A percentile compares a stretch with the other conserved stretches of the same genome.
Evolutionary conservation across 2,329 filamentous ascomycete genomes (phyloP).

Genomic region (Neonectria faginata): DNA sequence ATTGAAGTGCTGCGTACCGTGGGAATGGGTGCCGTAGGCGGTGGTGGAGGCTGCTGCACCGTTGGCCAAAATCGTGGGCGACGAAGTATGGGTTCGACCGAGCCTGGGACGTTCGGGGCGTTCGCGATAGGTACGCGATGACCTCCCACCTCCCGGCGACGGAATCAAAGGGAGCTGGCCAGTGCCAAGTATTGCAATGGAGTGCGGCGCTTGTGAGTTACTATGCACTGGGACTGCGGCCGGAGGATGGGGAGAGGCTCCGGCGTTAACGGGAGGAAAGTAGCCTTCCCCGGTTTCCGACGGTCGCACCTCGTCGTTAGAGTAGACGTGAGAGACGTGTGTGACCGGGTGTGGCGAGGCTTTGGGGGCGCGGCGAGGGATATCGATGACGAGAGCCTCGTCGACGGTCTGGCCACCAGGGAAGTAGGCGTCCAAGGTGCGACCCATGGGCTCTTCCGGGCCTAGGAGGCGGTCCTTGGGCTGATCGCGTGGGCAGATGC

Average conservation of each 20-base stretch:
- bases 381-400: slow-evolving; percentile 91
- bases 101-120: slow-evolving; percentile 71
- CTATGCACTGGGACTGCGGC: slow-evolving; percentile 53
- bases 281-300: slow-evolving; percentile 81
- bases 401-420: slow-evolving; percentile 88
- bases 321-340: slow-evolving; percentile 60
- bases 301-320: slow-evolving; percentile 72
- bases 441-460: slow-evolving; percentile 86
- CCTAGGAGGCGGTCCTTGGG: slow-evolving; percentile 76
- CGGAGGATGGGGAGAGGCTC: slow-evolving; percentile 56
- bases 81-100: slow-evolving; percentile 80
- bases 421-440: slow-evolving; percentile 84
- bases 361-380: slow-evolving; percentile 83
- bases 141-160: slow-evolving; percentile 78
- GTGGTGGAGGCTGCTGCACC: slow-evolving; percentile 53
- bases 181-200: slow-evolving; percentile 84
- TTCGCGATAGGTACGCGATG: slow-evolving; percentile 65
- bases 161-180: slow-evolving; percentile 84
- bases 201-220: slow-evolving; percentile 60
- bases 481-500: slow-evolving; percentile 78
- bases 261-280: slow-evolving; percentile 76
- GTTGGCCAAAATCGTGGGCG: slow-evolving; percentile 75
- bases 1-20: slow-evolving; percentile 50
- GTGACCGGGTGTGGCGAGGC: slow-evolving; percentile 69
- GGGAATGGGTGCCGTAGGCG: slow-evolving; percentile 50